These are phyloP conservation scores for Pseudoturritis turrita DNA, from an alignment of 345 rosid genomes.

Conservation along the genomic window DNA sequence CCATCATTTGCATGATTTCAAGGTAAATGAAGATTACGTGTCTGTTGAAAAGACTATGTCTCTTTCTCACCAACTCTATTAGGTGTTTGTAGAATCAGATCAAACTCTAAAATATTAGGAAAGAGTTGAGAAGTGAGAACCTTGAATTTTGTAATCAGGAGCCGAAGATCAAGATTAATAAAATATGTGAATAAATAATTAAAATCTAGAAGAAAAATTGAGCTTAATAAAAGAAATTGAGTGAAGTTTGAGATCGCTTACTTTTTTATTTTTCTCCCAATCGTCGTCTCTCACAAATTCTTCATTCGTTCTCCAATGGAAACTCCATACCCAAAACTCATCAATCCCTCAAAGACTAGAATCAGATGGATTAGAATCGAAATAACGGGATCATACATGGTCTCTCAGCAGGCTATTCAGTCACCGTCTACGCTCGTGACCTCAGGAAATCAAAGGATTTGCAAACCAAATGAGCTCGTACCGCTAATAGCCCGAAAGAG, in stretches of 20 bases:
- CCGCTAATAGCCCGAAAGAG: constrained; percentile 40
- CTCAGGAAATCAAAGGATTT: constrained; percentile 53
- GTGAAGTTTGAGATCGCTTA: background rate
- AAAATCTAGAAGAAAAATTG: background rate
- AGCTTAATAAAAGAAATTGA: background rate
- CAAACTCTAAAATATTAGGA: background rate
- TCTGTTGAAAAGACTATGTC: constrained; percentile 1
- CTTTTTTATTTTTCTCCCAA: background rate
- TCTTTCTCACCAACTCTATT: background rate
- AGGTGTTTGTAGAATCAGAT: background rate
- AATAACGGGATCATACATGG: constrained; percentile 83
- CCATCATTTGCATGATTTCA: constrained; percentile 1
- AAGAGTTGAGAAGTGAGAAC: background rate
- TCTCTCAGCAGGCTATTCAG: constrained; percentile 66
- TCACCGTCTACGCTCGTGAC: constrained; percentile 65
- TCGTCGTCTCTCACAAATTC: background rate
- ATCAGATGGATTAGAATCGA: constrained; percentile 89
- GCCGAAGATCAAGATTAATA: background rate
- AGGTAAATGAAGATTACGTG: constrained; percentile 13
- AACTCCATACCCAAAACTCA: constrained; percentile 52
- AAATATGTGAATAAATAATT: background rate
- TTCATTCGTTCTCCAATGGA: constrained; percentile 39
- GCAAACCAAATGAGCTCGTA: constrained; percentile 54
- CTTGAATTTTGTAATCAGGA: too few relatives aligned
- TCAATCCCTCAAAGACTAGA: constrained; percentile 45